A percentile compares a stretch with the other conserved stretches of the same genome.
phyloP scores from a whole-genome alignment of 192 early-diverging fungal species.

The Kappamyces sp. region DNA sequence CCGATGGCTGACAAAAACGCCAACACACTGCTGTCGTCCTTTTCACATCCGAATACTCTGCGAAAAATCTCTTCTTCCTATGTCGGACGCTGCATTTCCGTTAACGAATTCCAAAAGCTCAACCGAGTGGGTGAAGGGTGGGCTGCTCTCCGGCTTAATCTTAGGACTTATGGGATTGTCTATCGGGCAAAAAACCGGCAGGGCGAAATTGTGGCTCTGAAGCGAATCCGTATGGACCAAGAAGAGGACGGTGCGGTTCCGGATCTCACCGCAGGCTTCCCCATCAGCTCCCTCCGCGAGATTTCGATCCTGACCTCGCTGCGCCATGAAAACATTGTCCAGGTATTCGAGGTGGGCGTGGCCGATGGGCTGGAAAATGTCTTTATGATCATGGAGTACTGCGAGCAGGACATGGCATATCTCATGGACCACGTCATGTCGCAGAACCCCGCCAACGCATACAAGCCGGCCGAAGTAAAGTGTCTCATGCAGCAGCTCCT shows the following conservation, averaged over 20 bases:
- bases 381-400: slow-evolving; percentile 87
- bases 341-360: slow-evolving; percentile 64
- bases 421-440: slow-evolving; percentile 37
- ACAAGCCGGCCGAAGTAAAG: slow-evolving; percentile 52
- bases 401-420: slow-evolving; percentile 57
- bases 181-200: slow-evolving; percentile 45
- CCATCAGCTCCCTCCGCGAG: slow-evolving; percentile 69
- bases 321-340: slow-evolving; percentile 69
- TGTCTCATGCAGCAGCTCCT: slow-evolving; percentile 85
- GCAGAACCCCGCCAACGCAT: slow-evolving; percentile 10
- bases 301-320: slow-evolving; percentile 62
- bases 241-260: too few relatives aligned
- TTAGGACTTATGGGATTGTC: slow-evolving; percentile 89
- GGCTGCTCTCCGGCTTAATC: too few relatives aligned
- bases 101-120: slow-evolving; percentile 42
- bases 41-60: too few relatives aligned
- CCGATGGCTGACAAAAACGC: too few relatives aligned
- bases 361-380: slow-evolving; percentile 63
- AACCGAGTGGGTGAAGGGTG: slow-evolving; percentile 75
- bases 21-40: too few relatives aligned
- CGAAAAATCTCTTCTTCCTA: slow-evolving; percentile 17
- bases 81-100: slow-evolving; percentile 21
- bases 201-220: slow-evolving; percentile 50
- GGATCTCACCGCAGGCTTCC: slow-evolving; percentile 53
- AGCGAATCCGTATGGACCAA: slow-evolving; percentile 53